phyloP scores from a whole-genome alignment of 2,329 filamentous ascomycete genomes.

The Daldinia sp. region DNA sequence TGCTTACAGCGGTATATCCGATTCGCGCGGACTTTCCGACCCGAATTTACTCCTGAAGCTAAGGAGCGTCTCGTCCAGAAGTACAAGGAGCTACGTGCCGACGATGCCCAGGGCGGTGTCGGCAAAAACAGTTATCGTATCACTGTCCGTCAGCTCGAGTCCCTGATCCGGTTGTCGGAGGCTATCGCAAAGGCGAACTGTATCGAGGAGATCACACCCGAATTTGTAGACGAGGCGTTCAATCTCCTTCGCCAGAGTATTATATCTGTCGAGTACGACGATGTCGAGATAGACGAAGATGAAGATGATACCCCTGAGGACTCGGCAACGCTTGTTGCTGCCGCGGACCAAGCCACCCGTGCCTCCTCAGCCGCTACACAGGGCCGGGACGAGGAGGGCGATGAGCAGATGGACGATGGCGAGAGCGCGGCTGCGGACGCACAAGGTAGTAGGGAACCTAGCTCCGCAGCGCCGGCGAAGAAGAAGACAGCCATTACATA shows the following conservation, averaged over 20 bases:
- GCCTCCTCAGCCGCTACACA: conserved; percentile 33
- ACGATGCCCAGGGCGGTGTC: conserved; percentile 92
- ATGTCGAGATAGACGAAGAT: conserved; percentile 89
- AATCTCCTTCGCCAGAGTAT: conserved; percentile 93
- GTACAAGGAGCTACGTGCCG: conserved; percentile 93
- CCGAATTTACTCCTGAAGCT: conserved; percentile 88
- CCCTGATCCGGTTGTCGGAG: conserved; percentile 92
- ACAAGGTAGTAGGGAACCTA: conserved; percentile 19
- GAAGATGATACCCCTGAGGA: conserved; percentile 64
- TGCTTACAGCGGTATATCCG: conserved; percentile 97
- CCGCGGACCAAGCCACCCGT: conserved; percentile 59
- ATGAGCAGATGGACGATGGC: conserved; percentile 59
- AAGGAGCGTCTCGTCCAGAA: conserved; percentile 85
- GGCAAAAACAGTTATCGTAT: conserved; percentile 97
- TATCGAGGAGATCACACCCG: conserved; percentile 83
- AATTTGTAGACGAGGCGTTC: conserved; percentile 91
- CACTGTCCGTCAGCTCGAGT: conserved; percentile 94
- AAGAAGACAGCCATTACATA: conserved; percentile 88
- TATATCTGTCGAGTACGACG: conserved; percentile 97
- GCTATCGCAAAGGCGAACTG: conserved; percentile 99
- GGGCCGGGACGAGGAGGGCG: conserved; percentile 50
- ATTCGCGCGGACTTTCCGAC: conserved; percentile 93
- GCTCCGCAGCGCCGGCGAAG: conserved; percentile 53
- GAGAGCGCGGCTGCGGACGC: conserved; percentile 52
- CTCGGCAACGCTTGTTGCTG: conserved; percentile 56